Percentiles rank a stretch among this genome's conserved stretches.
phyloP scores from a whole-genome alignment of 768 basidiomycete genomes.

The Lentinula aciculospora region DNA sequence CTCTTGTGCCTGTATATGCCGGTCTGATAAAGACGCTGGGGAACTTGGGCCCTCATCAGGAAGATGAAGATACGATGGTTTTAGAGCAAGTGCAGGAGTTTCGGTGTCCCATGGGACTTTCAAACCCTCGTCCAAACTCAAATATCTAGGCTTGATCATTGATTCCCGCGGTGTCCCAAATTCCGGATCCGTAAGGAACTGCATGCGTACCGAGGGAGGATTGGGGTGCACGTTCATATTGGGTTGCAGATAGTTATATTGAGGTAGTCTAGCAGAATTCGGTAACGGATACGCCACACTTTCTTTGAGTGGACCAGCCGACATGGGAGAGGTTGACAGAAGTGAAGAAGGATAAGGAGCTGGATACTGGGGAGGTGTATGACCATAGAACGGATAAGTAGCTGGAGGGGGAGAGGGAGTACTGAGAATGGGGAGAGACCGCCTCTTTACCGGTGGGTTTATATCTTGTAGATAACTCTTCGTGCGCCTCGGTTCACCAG shows the following conservation, averaged over 20 bases:
- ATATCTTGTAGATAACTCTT: slow-evolving; percentile 18
- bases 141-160: slow-evolving; percentile 6
- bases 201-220: slow-evolving; percentile 2
- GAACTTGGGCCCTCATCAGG: neutral
- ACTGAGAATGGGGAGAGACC: slow-evolving; percentile 13
- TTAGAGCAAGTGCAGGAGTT: neutral
- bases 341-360: neutral
- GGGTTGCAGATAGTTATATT: neutral
- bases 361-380: neutral
- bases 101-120: neutral
- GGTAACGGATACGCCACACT: slow-evolving; percentile 2
- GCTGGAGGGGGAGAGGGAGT: slow-evolving; percentile 18
- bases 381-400: neutral
- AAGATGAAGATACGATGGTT: neutral
- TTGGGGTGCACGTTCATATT: neutral
- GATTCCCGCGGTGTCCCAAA: slow-evolving; percentile 4
- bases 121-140: neutral
- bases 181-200: slow-evolving; percentile 5
- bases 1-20: neutral
- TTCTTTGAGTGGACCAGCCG: neutral
- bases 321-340: neutral
- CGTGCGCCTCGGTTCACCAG: slow-evolving; percentile 34
- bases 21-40: neutral
- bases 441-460: slow-evolving; percentile 8
- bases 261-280: neutral